Base-by-base conservation (phyloP, 768 basidiomycete species). In the Suillus fuscotomentosus region DNA sequence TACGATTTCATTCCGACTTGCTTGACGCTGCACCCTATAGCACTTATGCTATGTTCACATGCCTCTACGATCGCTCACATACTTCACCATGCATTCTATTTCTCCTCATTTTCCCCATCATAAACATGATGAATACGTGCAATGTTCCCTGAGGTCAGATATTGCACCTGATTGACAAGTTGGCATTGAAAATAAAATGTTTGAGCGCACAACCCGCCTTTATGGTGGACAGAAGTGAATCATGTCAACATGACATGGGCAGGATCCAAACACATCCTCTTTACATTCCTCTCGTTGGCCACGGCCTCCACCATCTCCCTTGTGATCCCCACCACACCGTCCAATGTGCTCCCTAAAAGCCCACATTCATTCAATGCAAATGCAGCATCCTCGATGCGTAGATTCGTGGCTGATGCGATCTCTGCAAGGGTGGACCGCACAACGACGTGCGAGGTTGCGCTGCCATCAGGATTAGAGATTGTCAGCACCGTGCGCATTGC, bases 321-420 rank as follows among this genome's bases (percentile, higher is more conserved):
- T 43, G 86, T 82, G 61, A 92, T 77, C 42, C 85, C 82, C 8
- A 91, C 75, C 61, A 80, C 82, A 65, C 83, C 81, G 66, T 83
- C 82, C 24, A 72, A 20, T 69, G 75, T 61, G 50, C 70, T 62
- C 61, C 76, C 78, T 20, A 97, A 81, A 61, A 98, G 75, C 36
- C 95, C 94, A 65, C 91, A 89, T 72, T 96, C 94, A 63, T 91
- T 89, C 68, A 99, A 75, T 3, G 95, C 94, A 76, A 94, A 95
- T 0, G 94, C 90, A 0, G 89, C 86, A 73, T 99, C 97, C 62
- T 97, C 94, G 0, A 88, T 75, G 1, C 92, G 85, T 61, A 99
- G 79, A 75, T 92, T 89, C 55, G 93, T 93, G 36, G 89, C 91
- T 20, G 81, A 80, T 2, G 94, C 89, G 63, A 98, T 86, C 42